Conservation (phyloP, 2,329 filamentous ascomycete species). For the Diaporthe velutina region DNA sequence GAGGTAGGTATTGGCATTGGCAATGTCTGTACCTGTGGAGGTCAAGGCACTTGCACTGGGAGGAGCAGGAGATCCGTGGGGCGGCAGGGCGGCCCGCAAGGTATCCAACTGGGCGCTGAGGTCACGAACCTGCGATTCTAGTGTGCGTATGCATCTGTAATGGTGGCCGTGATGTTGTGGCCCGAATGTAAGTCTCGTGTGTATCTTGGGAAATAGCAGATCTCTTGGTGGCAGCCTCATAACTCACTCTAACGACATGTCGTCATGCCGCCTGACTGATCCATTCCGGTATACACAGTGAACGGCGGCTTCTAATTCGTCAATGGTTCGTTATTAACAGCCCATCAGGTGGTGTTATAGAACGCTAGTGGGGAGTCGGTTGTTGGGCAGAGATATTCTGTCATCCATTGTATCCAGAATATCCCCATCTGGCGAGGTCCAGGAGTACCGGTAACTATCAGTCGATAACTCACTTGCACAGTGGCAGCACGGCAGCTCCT, state of each 20-base stretch:
- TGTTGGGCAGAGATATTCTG: neutral
- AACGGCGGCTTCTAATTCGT: neutral
- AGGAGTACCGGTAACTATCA: neutral
- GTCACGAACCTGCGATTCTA: neutral
- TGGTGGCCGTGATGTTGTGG: neutral
- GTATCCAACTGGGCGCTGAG: neutral
- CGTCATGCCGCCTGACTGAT: neutral
- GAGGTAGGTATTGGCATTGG: neutral
- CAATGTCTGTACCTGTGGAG: neutral
- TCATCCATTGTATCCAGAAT: neutral
- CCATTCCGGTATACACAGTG: neutral
- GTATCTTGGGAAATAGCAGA: neutral
- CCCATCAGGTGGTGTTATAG: neutral
- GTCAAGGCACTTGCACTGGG: neutral
- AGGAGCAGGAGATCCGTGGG: neutral
- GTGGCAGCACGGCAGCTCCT: constrained; percentile 3
- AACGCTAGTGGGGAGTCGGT: neutral
- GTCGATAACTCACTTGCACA: neutral
- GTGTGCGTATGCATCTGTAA: neutral
- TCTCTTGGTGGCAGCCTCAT: neutral
- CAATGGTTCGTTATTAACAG: neutral
- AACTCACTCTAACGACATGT: neutral
- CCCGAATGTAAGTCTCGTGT: neutral
- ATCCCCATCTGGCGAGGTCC: neutral
- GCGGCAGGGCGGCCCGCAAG: neutral